These are phyloP conservation scores for Simplicillium aogashimaense DNA, from an alignment of 2,329 filamentous ascomycete genomes.

Conservation along the genomic window DNA sequence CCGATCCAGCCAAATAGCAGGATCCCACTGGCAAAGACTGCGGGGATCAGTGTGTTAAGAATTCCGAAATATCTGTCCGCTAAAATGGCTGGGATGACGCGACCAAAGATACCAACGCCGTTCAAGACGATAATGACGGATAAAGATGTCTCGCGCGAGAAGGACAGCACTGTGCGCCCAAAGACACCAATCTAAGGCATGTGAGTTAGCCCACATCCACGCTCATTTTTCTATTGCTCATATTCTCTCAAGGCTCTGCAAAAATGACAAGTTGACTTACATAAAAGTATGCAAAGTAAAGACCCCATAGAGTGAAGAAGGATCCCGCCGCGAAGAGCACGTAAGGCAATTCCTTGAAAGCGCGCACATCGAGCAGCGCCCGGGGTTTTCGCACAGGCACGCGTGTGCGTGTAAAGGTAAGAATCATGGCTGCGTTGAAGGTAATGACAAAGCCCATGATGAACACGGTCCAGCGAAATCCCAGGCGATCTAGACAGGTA, in stretches of 20 bases:
- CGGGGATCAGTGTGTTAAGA: conserved; percentile 8
- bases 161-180: neutral
- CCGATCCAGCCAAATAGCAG: conserved; percentile 2
- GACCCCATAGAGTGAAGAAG: conserved; percentile 1
- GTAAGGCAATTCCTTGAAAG: conserved; percentile 1
- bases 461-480: conserved; percentile 5
- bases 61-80: conserved; percentile 10
- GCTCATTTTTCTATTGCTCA: too few relatives aligned
- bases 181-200: neutral
- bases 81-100: conserved; percentile 9
- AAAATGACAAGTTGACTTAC: neutral
- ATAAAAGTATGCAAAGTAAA: conserved; percentile 3
- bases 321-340: neutral
- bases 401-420: conserved; percentile 1
- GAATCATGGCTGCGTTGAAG: conserved; percentile 1
- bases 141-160: neutral
- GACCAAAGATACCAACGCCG: conserved; percentile 9
- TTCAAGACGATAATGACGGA: conserved; percentile 7
- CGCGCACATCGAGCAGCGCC: neutral
- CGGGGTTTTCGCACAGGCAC: conserved; percentile 1
- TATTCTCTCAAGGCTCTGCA: too few relatives aligned
- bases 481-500: neutral
- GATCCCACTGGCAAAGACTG: conserved; percentile 3
- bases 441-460: conserved; percentile 6
- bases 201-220: too few relatives aligned